Conservation (phyloP, 768 basidiomycete species). For the Coprinopsis strossmayeri region DNA sequence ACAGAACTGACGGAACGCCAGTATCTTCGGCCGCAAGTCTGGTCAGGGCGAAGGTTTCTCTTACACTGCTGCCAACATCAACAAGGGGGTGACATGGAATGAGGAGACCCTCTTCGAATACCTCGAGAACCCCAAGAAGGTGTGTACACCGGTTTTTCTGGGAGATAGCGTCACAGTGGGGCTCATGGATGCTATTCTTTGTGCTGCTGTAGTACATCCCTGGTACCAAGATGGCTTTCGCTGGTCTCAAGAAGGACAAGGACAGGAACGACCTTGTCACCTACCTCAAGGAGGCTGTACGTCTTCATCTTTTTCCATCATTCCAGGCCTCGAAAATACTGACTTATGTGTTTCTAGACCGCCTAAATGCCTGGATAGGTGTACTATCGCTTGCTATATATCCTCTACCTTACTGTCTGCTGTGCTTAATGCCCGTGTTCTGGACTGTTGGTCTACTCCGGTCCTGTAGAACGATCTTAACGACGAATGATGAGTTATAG, state of each 20-base stretch:
- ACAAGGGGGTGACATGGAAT: constrained; percentile 86
- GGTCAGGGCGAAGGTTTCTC: constrained; percentile 83
- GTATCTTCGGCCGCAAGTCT: constrained; percentile 79
- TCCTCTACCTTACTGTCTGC: neutral
- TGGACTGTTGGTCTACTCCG: neutral
- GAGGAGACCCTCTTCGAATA: constrained; percentile 92
- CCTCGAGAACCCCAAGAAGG: constrained; percentile 97
- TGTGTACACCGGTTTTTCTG: constrained; percentile 30
- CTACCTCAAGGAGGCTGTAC: constrained; percentile 67
- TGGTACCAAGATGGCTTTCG: constrained; percentile 98
- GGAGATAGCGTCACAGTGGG: no score
- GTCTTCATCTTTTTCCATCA: no score
- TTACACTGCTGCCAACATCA: constrained; percentile 92
- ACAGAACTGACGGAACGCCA: constrained; percentile 21
- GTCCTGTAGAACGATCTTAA: neutral
- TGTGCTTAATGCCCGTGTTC: neutral
- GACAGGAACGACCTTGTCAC: constrained; percentile 94
- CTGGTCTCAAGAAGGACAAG: constrained; percentile 97
- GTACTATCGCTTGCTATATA: neutral
- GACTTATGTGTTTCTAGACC: no score
- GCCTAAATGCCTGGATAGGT: constrained; percentile 13
- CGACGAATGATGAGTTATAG: neutral
- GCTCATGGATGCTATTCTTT: constrained; percentile 4
- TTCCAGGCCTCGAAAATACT: no score
- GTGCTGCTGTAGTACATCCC: constrained; percentile 69